These are phyloP conservation scores for Mycena citricolor DNA, from an alignment of 1,284 basidiomycete species.

Conservation along the genomic window DNA sequence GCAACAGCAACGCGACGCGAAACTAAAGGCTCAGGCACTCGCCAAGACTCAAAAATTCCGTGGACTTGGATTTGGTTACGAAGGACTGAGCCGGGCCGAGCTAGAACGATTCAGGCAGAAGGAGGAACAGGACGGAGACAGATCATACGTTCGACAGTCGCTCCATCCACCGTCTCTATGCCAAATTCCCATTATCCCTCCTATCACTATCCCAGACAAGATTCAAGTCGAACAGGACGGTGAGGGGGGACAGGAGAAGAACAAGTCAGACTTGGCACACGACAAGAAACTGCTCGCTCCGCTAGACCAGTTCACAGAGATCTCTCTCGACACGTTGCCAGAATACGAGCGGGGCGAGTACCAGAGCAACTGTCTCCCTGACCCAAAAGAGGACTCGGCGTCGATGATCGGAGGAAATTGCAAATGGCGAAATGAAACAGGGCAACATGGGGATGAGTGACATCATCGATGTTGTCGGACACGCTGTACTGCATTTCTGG, in stretches of 20 bases:
- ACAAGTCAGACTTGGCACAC: background rate
- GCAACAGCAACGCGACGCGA: slow-evolving; percentile 4
- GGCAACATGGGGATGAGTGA: too few relatives aligned
- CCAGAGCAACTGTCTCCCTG: too few relatives aligned
- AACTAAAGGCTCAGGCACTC: slow-evolving; percentile 9
- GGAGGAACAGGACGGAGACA: slow-evolving; percentile 19
- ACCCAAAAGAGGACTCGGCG: too few relatives aligned
- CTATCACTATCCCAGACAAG: slow-evolving; percentile 14
- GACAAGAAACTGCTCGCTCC: background rate
- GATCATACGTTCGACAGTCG: slow-evolving; percentile 20
- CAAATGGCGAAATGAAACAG: too few relatives aligned
- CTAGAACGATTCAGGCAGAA: slow-evolving; percentile 17
- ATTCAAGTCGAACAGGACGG: too few relatives aligned
- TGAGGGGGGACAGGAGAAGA: background rate
- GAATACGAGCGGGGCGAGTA: slow-evolving; percentile 14
- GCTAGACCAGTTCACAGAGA: too few relatives aligned
- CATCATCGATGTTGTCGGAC: too few relatives aligned
- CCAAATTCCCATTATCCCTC: slow-evolving; percentile 16
- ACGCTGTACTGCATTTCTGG: too few relatives aligned
- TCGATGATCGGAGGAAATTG: too few relatives aligned
- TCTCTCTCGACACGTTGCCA: slow-evolving; percentile 13
- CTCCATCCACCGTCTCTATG: slow-evolving; percentile 24
- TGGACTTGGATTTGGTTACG: slow-evolving; percentile 28
- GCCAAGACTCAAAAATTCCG: too few relatives aligned
- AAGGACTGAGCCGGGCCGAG: slow-evolving; percentile 25